phyloP scores from a whole-genome alignment of 2,329 filamentous ascomycete genomes.

The Aspergillus hiratsukae region DNA sequence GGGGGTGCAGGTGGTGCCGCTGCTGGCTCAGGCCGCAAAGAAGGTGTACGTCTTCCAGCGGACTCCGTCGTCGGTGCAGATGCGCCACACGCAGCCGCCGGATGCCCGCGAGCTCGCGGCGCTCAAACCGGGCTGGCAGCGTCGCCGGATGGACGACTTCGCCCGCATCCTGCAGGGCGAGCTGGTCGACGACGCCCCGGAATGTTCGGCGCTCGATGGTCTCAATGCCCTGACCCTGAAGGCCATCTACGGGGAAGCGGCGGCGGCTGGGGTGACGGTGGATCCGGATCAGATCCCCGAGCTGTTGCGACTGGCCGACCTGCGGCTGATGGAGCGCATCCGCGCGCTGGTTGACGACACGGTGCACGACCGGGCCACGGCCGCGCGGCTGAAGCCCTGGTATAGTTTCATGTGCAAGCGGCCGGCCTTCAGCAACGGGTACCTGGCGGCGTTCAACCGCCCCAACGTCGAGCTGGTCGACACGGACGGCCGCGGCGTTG shows the following conservation, averaged over 20 bases:
- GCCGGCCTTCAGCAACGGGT: constrained; percentile 56
- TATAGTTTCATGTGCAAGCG: constrained; percentile 61
- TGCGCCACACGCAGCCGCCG: constrained; percentile 19
- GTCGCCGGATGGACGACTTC: too few species aligned
- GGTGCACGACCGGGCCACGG: constrained; percentile 50
- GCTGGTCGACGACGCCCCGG: too few species aligned
- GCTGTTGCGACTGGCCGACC: background rate
- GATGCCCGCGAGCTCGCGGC: background rate
- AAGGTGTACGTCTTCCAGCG: constrained; percentile 42
- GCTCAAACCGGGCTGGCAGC: constrained; percentile 24
- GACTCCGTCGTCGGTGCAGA: constrained; percentile 34
- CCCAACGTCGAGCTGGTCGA: constrained; percentile 57
- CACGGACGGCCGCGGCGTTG: constrained; percentile 29
- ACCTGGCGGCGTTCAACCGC: constrained; percentile 53
- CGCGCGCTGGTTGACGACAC: constrained; percentile 26
- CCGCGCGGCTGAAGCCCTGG: constrained; percentile 54
- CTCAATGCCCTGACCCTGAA: too few species aligned
- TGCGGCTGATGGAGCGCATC: background rate
- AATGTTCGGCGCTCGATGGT: too few species aligned
- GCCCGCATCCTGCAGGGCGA: too few species aligned
- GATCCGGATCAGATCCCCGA: background rate
- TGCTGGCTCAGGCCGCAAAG: constrained; percentile 30
- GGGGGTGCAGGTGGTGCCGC: constrained; percentile 39
- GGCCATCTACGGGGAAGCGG: too few species aligned
- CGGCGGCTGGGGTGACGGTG: background rate